Evolutionary conservation across 352 stramenopile species (phyloP).

Genomic region (Pythium apleroticum): DNA sequence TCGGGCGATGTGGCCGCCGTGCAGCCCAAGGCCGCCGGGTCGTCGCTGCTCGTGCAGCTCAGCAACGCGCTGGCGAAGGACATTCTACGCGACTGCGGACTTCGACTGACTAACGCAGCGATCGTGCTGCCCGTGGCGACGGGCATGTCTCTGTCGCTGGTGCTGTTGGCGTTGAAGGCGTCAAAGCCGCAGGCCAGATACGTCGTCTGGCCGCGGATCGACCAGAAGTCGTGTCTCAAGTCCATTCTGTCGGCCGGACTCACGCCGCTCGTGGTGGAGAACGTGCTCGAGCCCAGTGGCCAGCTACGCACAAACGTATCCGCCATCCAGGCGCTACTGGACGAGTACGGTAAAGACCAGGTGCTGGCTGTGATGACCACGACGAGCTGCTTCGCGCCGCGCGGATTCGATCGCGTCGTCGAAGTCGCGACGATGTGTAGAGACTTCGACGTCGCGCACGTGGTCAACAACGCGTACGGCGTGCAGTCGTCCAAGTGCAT

Average conservation of each 20-base stretch:
- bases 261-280: slow-evolving; percentile 88
- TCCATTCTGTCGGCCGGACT: slow-evolving; percentile 93
- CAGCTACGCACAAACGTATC: slow-evolving; percentile 91
- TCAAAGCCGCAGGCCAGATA: slow-evolving; percentile 52
- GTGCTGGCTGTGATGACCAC: slow-evolving; percentile 97
- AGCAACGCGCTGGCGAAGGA: slow-evolving; percentile 90
- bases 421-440: slow-evolving; percentile 90
- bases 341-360: slow-evolving; percentile 47
- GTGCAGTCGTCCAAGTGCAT: slow-evolving; percentile 94
- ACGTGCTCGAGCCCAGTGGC: slow-evolving; percentile 50
- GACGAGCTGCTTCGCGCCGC: slow-evolving; percentile 98
- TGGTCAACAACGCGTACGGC: slow-evolving; percentile 99
- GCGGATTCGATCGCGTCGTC: slow-evolving; percentile 94
- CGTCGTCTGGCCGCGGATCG: slow-evolving; percentile 95
- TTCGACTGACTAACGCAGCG: slow-evolving; percentile 58
- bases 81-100: slow-evolving; percentile 86
- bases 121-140: slow-evolving; percentile 97
- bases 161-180: slow-evolving; percentile 85
- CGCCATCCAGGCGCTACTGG: slow-evolving; percentile 67
- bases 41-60: slow-evolving; percentile 94
- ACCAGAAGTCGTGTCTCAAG: slow-evolving; percentile 99
- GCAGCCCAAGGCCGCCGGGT: slow-evolving; percentile 98
- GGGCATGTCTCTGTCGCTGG: slow-evolving; percentile 94
- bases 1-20: slow-evolving; percentile 98
- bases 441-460: slow-evolving; percentile 83